Evolutionary conservation across 331 rosid genomes (phyloP).

Genomic region (Phaseolus coccineus): DNA sequence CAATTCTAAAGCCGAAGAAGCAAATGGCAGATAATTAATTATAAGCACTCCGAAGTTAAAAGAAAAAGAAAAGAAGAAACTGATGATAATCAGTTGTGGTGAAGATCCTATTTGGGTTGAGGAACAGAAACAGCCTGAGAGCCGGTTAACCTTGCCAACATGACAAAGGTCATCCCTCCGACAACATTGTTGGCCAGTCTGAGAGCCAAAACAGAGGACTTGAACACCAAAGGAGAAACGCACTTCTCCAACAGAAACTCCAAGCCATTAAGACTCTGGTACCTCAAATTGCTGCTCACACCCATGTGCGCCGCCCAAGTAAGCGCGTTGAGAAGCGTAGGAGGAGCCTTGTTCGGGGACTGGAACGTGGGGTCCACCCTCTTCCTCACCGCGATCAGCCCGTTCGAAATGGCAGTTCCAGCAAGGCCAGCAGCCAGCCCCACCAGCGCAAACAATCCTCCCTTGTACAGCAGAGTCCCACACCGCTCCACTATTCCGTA

Average conservation of each 20-base stretch:
- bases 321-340: constrained; percentile 72
- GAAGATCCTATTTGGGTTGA: neutral
- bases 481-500: constrained; percentile 53
- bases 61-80: too few species aligned
- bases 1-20: too few species aligned
- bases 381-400: constrained; percentile 72
- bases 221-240: constrained; percentile 68
- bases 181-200: constrained; percentile 76
- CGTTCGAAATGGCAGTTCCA: constrained; percentile 78
- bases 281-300: constrained; percentile 78
- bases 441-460: constrained; percentile 71
- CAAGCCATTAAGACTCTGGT: constrained; percentile 76
- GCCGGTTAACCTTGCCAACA: constrained; percentile 79
- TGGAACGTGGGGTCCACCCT: constrained; percentile 84
- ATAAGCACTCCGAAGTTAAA: too few species aligned
- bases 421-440: constrained; percentile 77
- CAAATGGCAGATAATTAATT: too few species aligned
- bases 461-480: constrained; percentile 78
- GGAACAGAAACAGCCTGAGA: constrained; percentile 16
- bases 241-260: constrained; percentile 76
- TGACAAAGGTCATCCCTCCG: constrained; percentile 89
- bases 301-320: constrained; percentile 96
- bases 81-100: too few species aligned
- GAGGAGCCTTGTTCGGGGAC: constrained; percentile 84
- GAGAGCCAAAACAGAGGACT: constrained; percentile 72